Evolutionary conservation across 768 basidiomycete genomes (phyloP).

Genomic region (Clathrus columnatus): DNA sequence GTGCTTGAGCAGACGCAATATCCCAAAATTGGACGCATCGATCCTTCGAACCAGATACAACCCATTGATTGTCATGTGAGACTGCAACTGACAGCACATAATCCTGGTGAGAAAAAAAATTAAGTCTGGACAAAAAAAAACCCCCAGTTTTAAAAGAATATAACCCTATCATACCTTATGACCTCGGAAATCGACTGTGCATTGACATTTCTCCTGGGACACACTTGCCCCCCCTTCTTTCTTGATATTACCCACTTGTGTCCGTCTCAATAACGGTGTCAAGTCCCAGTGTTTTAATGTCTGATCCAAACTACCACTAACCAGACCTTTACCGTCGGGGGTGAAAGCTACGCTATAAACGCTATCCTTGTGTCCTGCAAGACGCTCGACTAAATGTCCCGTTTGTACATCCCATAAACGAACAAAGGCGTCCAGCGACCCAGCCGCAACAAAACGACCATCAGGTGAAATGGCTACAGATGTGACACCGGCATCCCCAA

Average conservation of each 20-base stretch:
- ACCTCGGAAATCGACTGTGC: constrained; percentile 80
- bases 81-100: constrained; percentile 71
- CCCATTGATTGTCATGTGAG: constrained; percentile 88
- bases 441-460: constrained; percentile 53
- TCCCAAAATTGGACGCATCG: constrained; percentile 95
- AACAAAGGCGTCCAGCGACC: constrained; percentile 54
- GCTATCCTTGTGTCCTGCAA: constrained; percentile 73
- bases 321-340: constrained; percentile 79
- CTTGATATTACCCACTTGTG: constrained; percentile 11
- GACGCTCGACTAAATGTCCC: constrained; percentile 62
- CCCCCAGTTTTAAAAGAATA: too few species aligned
- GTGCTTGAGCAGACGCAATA: constrained; percentile 65
- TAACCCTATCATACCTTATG: constrained; percentile 58
- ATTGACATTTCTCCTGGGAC: constrained; percentile 41
- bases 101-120: constrained; percentile 40
- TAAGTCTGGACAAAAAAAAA: neutral
- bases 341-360: constrained; percentile 90
- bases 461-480: constrained; percentile 73
- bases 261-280: constrained; percentile 23
- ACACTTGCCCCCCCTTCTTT: constrained; percentile 34
- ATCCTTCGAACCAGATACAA: constrained; percentile 94
- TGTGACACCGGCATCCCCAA: constrained; percentile 65
- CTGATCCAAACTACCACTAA: constrained; percentile 87
- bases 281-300: constrained; percentile 86
- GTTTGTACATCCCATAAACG: constrained; percentile 77